These are phyloP conservation scores for Xylaria arbuscula DNA, from an alignment of 2,329 filamentous ascomycete species.

Conservation along the genomic window DNA sequence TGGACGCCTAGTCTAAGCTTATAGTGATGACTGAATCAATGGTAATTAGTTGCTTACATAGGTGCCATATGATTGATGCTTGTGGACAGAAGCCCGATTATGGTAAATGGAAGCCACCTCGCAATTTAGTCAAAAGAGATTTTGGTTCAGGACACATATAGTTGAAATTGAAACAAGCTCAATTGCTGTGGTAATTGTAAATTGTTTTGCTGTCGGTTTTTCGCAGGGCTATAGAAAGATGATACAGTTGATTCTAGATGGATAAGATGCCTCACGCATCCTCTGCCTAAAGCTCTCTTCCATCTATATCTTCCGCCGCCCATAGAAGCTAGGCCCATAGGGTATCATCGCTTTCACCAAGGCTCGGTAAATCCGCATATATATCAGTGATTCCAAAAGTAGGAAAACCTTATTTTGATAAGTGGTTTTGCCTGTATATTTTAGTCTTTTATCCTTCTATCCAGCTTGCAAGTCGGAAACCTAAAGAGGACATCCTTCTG, in stretches of 20 bases:
- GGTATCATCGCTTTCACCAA: conserved; percentile 22
- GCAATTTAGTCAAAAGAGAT: no score
- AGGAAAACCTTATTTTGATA: conserved; percentile 16
- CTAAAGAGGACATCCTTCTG: conserved; percentile 8
- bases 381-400: not conserved
- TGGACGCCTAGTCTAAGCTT: no score
- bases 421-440: not conserved
- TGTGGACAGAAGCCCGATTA: no score
- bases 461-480: conserved; percentile 11
- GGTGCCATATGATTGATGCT: no score
- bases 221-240: conserved; percentile 5
- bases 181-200: not conserved
- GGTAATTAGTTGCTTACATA: no score
- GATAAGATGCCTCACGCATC: not conserved
- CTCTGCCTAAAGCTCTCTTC: not conserved
- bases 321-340: not conserved
- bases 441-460: conserved; percentile 13
- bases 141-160: not conserved
- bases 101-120: no score
- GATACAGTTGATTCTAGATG: not conserved
- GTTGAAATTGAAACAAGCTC: not conserved
- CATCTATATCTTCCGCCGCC: conserved; percentile 8
- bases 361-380: not conserved
- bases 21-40: no score
- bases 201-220: conserved; percentile 4